phyloP scores from a whole-genome alignment of 345 rosid species.

The Mangifera indica region DNA sequence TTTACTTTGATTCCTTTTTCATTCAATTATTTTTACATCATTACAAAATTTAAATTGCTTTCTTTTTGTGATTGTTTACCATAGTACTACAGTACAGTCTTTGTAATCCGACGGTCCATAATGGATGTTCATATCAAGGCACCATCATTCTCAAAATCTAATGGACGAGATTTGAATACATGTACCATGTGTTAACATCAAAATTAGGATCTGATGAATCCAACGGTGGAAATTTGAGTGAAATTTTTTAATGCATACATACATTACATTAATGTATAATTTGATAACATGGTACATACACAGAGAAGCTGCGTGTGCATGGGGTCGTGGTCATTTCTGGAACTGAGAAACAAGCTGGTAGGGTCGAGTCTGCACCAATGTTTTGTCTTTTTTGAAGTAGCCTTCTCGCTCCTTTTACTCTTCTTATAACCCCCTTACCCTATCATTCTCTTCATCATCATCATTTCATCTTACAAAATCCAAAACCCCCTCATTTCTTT shows the following conservation, averaged over 20 bases:
- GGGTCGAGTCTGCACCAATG: conserved; percentile 39
- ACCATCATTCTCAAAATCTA: too few relatives aligned
- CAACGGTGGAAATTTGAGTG: conserved; percentile 23
- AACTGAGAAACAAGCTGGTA: conserved; percentile 43
- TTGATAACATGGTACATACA: neutral
- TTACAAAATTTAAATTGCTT: conserved; percentile 15
- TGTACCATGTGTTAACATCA: conserved; percentile 22
- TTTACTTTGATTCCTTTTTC: conserved; percentile 64
- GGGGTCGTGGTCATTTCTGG: conserved; percentile 72
- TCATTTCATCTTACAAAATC: conserved; percentile 21
- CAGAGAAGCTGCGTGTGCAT: conserved; percentile 36
- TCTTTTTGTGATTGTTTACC: conserved; percentile 13
- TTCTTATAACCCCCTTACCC: conserved; percentile 32
- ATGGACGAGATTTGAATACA: too few relatives aligned
- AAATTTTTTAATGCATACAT: neutral
- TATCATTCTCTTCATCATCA: conserved; percentile 41
- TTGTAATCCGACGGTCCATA: conserved; percentile 37
- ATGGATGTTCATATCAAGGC: conserved; percentile 19
- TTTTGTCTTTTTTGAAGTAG: conserved; percentile 51
- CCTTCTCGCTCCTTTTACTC: conserved; percentile 34
- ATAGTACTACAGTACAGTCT: too few relatives aligned
- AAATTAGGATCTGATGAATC: conserved; percentile 20
- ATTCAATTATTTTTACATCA: conserved; percentile 40
- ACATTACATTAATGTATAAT: too few relatives aligned
- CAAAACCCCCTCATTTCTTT: conserved; percentile 13